phyloP scores from a whole-genome alignment of 495 filamentous ascomycete species.

The Acidiella bohemica region DNA sequence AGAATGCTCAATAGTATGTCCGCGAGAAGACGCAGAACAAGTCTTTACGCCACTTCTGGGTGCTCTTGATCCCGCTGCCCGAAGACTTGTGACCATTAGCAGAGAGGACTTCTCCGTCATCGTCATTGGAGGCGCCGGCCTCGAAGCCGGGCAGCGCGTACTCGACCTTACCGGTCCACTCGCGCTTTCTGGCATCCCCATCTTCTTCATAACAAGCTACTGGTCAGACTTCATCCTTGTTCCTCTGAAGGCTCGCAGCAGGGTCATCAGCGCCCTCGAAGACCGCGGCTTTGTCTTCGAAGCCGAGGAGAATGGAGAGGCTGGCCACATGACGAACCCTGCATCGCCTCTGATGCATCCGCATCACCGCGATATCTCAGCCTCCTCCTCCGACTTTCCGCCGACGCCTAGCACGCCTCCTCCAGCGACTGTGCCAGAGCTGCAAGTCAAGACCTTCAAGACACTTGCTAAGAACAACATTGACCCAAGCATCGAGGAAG shows the following conservation, averaged over 20 bases:
- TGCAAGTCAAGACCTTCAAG: slow-evolving; percentile 71
- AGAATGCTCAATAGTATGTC: slow-evolving; percentile 87
- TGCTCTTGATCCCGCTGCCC: slow-evolving; percentile 31
- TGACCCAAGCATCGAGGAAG: slow-evolving; percentile 52
- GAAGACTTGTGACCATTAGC: slow-evolving; percentile 54
- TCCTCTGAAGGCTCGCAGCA: slow-evolving; percentile 51
- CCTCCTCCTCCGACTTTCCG: slow-evolving; percentile 34
- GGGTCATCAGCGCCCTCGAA: background rate
- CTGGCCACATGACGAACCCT: slow-evolving; percentile 43
- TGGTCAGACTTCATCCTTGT: slow-evolving; percentile 96
- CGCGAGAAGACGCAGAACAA: slow-evolving; percentile 50
- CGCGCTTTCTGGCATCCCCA: slow-evolving; percentile 82
- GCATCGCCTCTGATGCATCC: slow-evolving; percentile 1
- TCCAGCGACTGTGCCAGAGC: slow-evolving; percentile 58
- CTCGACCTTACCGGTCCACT: slow-evolving; percentile 83
- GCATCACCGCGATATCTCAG: slow-evolving; percentile 34
- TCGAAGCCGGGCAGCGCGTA: slow-evolving; percentile 88
- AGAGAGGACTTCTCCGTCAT: slow-evolving; percentile 77
- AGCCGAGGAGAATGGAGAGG: slow-evolving; percentile 39
- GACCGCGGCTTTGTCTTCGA: slow-evolving; percentile 44
- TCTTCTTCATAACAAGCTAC: slow-evolving; percentile 98
- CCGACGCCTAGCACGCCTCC: slow-evolving; percentile 56
- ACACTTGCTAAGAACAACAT: slow-evolving; percentile 61
- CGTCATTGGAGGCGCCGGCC: slow-evolving; percentile 71
- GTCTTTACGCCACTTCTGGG: slow-evolving; percentile 57